A percentile compares a stretch with the other conserved stretches of the same genome.
Evolutionary conservation across 2,329 filamentous ascomycete species (phyloP).

Genomic region (Talaromyces sp.): DNA sequence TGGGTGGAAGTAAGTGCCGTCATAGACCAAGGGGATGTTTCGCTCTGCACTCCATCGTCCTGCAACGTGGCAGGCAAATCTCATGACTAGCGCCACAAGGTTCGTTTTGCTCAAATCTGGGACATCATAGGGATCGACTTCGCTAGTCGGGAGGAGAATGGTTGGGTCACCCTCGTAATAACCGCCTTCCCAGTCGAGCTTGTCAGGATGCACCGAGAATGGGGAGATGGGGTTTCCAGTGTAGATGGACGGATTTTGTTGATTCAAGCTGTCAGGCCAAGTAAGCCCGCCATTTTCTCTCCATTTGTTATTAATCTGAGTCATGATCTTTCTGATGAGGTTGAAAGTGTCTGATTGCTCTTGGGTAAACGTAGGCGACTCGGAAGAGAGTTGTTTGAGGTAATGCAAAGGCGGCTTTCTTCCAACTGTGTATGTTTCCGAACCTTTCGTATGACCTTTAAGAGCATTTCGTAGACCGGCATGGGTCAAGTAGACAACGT

Average conservation of each 20-base stretch:
- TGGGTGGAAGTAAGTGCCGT: conserved; percentile 40
- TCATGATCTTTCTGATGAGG: conserved; percentile 40
- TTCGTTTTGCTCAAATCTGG: conserved; percentile 40
- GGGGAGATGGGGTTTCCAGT: conserved; percentile 9
- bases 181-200: conserved; percentile 31
- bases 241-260: conserved; percentile 11
- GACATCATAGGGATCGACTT: conserved; percentile 38
- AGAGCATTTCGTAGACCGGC: conserved; percentile 40
- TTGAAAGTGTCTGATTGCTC: conserved; percentile 39
- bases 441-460: conserved; percentile 32
- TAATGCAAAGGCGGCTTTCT: conserved; percentile 28
- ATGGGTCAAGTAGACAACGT: conserved; percentile 56
- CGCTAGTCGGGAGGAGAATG: conserved; percentile 35
- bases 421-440: conserved; percentile 33
- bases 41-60: conserved; percentile 38
- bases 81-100: conserved; percentile 53
- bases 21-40: conserved; percentile 38
- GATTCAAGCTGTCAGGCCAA: conserved; percentile 23
- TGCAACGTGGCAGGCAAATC: conserved; percentile 49
- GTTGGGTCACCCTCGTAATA: conserved; percentile 44
- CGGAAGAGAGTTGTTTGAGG: conserved; percentile 24
- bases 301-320: conserved; percentile 37
- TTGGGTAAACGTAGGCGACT: conserved; percentile 26
- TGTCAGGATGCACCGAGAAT: conserved; percentile 13
- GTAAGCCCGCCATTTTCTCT: conserved; percentile 43